Evolutionary conservation across 2,329 filamentous ascomycete species (phyloP), one percentile per base, ranked within the genome.

Genomic region (Dactylellina haptotyla): DNA sequence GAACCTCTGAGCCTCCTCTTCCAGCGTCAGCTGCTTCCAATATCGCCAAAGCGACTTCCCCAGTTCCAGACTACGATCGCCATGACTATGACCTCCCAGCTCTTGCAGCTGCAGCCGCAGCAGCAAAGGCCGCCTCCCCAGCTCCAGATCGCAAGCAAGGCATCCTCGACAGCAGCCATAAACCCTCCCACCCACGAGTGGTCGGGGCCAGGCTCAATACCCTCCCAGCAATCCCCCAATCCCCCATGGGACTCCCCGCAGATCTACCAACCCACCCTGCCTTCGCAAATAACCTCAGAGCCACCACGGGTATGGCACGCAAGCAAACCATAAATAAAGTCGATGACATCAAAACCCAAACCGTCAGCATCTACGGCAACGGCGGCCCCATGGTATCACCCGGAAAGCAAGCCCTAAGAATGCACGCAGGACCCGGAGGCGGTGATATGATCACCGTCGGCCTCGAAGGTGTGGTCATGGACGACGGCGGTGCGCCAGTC

Each of bases 401-500:
- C n/a, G 70, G 70, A 34, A 75, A 75, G 41, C 70, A 75, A 23
- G 70, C 63, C 3, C 18, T 75, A 25, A 39, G 70, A 57, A 75
- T 75, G 70, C 70, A 75, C 51, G 16, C 48, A 23, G 70, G 70
- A 9, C 70, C 70, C 16, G 70, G 70, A 32, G 62, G 69, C n/a
- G 62, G 62, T 20, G 69, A 73, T 26, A 75, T 69, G 56, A 75
- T 75, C 50, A 75, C 70, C 43, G 70, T 75, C 41, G 70, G 70
- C 6, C 63, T 75, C 25, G 70, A 67, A 34, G 70, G 70, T 9
- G 70, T 75, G 6, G 70, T 75, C 1, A 75, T 75, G 70, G 70
- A 75, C 41, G 70, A 75, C 45, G 64, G 64, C 23, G 70, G 70
- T 30, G 70, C 70, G 14, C 70, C 70, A n/a, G 70, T 75, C 3